A percentile compares a stretch with the other conserved stretches of the same genome.
Conservation (phyloP, 495 filamentous ascomycete genomes). For the Penicillium argentinense region DNA sequence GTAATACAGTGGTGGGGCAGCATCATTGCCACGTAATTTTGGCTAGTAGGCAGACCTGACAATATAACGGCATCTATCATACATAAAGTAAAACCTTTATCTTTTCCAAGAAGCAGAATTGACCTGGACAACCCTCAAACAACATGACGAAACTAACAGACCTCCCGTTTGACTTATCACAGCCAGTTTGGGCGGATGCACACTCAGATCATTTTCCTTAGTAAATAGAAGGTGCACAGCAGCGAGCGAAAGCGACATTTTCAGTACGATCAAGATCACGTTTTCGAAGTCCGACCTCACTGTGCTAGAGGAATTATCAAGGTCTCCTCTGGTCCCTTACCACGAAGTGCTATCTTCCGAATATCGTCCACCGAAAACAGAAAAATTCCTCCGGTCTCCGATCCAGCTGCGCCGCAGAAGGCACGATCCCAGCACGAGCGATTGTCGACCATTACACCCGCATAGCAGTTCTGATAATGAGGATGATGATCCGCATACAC, state of each 20-base stretch:
- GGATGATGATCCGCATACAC: constrained; percentile 7
- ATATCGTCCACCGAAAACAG: constrained; percentile 6
- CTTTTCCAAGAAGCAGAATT: too few relatives aligned
- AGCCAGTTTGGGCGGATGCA: background rate
- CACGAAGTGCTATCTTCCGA: constrained; percentile 20
- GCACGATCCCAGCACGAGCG: background rate
- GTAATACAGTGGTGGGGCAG: too few relatives aligned
- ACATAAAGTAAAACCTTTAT: too few relatives aligned
- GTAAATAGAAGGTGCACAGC: background rate
- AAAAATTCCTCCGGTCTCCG: constrained; percentile 13
- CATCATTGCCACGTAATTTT: too few relatives aligned
- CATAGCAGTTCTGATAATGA: background rate
- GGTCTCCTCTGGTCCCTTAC: constrained; percentile 11
- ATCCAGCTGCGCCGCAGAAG: constrained; percentile 15
- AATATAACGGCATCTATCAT: too few relatives aligned
- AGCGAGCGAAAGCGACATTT: background rate
- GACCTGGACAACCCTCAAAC: too few relatives aligned
- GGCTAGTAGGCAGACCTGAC: too few relatives aligned
- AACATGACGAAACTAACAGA: background rate
- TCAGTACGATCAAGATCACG: background rate
- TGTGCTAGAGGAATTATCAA: background rate
- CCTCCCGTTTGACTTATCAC: background rate
- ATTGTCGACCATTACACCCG: background rate
- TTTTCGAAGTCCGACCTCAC: background rate
- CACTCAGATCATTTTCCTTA: background rate